phyloP scores from a whole-genome alignment of 164 flowering plant species.

The Umbellularia californica region DNA sequence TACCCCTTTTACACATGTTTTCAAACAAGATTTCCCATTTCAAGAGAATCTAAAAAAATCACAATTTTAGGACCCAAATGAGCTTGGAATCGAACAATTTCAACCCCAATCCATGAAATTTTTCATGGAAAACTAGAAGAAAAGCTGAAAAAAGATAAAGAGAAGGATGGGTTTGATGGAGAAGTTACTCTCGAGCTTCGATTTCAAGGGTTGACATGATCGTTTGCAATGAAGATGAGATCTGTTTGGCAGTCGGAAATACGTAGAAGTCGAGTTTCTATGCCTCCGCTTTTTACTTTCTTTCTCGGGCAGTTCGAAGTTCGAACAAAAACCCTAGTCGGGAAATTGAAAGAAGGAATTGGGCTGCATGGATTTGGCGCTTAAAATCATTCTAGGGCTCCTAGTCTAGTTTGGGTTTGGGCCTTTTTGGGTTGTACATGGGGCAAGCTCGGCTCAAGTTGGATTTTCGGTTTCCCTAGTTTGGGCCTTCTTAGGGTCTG shows the following conservation, averaged over 20 bases:
- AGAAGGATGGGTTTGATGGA: not conserved
- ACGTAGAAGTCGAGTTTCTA: not conserved
- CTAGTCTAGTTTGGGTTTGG: no score
- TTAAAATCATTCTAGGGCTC: no score
- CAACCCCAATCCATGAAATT: not conserved
- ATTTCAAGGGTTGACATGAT: constrained; percentile 76
- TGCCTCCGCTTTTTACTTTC: not conserved
- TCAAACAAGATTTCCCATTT: not conserved
- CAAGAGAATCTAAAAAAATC: not conserved
- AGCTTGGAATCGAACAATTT: not conserved
- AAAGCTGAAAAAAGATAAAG: not conserved
- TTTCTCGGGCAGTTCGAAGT: not conserved
- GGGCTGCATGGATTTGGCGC: no score
- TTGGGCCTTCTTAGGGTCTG: no score
- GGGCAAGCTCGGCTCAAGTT: no score
- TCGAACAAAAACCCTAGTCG: not conserved
- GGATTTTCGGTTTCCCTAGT: no score
- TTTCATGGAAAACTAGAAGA: not conserved
- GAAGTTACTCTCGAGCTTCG: constrained; percentile 84
- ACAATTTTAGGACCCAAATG: not conserved
- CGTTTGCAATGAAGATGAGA: not conserved
- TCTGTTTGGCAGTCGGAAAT: not conserved
- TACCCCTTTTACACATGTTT: not conserved
- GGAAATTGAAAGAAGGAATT: no score
- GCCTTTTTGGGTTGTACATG: no score